phyloP scores from a whole-genome alignment of 768 basidiomycete genomes.

The Leccinum subgranulosum region DNA sequence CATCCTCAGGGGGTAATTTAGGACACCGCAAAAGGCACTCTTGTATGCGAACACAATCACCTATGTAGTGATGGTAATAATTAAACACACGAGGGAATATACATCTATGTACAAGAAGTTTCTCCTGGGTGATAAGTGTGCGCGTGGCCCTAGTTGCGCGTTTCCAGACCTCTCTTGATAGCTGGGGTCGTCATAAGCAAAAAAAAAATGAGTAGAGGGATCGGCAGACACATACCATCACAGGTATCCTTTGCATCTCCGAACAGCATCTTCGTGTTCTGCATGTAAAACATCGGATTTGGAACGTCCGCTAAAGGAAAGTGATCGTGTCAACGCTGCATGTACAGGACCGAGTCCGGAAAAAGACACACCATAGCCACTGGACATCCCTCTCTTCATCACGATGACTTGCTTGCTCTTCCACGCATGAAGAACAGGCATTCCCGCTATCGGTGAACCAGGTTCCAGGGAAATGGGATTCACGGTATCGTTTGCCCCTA shows the following conservation, averaged over 20 bases:
- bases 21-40: neutral
- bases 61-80: neutral
- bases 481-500: conserved; percentile 90
- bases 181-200: conserved; percentile 33
- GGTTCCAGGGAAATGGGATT: conserved; percentile 88
- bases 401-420: conserved; percentile 91
- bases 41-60: neutral
- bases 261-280: conserved; percentile 86
- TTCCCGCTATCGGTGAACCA: conserved; percentile 85
- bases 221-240: conserved; percentile 52
- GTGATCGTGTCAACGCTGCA: neutral
- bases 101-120: conserved; percentile 12
- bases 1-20: conserved; percentile 3
- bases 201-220: neutral
- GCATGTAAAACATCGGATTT: conserved; percentile 94
- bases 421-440: conserved; percentile 92
- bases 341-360: neutral
- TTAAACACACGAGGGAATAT: conserved; percentile 20
- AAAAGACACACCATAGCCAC: conserved; percentile 66
- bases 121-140: neutral
- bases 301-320: conserved; percentile 71
- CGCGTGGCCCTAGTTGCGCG: conserved; percentile 18
- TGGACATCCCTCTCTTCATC: conserved; percentile 89
- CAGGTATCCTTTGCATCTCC: conserved; percentile 91
- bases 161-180: conserved; percentile 58